Percentiles rank a stretch among this genome's conserved stretches.
Conservation (phyloP, 2,329 filamentous ascomycete species). For the Fusarium mangiferae region DNA sequence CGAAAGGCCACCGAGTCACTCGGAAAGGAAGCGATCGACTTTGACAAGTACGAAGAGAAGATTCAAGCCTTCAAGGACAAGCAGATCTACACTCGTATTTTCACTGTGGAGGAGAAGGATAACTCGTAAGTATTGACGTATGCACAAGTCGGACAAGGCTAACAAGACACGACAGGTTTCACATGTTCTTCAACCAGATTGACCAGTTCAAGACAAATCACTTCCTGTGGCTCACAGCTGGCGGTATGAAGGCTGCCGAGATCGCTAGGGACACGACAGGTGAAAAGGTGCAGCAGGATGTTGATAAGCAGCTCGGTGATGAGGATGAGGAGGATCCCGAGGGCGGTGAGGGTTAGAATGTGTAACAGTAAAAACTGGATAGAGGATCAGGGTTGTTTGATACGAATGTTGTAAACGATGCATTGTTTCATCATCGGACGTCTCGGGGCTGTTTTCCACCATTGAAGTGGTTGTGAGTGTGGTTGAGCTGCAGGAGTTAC, state of each 20-base stretch:
- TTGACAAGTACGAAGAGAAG: constrained; percentile 78
- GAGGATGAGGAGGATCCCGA: constrained; percentile 64
- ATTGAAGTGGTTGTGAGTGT: not conserved
- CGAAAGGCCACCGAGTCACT: constrained; percentile 72
- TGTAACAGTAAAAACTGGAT: constrained; percentile 8
- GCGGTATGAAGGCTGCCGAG: constrained; percentile 71
- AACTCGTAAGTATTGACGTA: constrained; percentile 74
- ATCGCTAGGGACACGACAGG: constrained; percentile 44
- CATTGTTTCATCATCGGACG: constrained; percentile 11
- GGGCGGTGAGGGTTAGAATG: constrained; percentile 54
- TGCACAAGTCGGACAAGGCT: constrained; percentile 4
- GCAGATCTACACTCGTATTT: constrained; percentile 93
- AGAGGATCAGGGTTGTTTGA: constrained; percentile 6
- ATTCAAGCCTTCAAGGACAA: constrained; percentile 90
- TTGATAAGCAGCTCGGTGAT: constrained; percentile 62
- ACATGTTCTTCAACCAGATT: constrained; percentile 81
- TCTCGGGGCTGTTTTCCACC: not conserved
- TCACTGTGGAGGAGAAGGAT: constrained; percentile 86
- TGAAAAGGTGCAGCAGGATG: constrained; percentile 54
- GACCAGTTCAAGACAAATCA: constrained; percentile 77
- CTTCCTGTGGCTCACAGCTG: constrained; percentile 80
- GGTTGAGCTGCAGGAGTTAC: not conserved
- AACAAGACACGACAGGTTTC: constrained; percentile 64
- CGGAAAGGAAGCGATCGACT: constrained; percentile 77
- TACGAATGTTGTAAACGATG: not conserved